Evolutionary conservation across 2,329 filamentous ascomycete species (phyloP).

Genomic region (Epichloe coenophiala): DNA sequence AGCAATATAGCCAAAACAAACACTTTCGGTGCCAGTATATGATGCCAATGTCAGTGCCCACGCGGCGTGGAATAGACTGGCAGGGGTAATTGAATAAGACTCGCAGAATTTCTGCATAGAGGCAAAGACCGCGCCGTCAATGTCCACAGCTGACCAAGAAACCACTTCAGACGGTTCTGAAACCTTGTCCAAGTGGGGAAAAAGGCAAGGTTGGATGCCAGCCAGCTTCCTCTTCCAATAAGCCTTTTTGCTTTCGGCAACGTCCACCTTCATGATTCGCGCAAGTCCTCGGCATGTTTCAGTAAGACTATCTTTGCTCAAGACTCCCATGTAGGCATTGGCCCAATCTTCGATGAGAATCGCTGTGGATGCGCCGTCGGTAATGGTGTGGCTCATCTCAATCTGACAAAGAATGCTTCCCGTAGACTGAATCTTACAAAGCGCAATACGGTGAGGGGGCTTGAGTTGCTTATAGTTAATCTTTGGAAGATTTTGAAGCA

Average conservation of each 20-base stretch:
- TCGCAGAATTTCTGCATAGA: slow-evolving; percentile 21
- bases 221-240: slow-evolving; percentile 7
- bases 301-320: background rate
- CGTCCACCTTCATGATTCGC: background rate
- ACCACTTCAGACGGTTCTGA: background rate
- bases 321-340: background rate
- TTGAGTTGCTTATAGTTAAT: slow-evolving; percentile 1
- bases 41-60: slow-evolving; percentile 37
- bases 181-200: slow-evolving; percentile 2
- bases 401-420: slow-evolving; percentile 13
- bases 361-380: slow-evolving; percentile 19
- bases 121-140: background rate
- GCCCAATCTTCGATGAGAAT: slow-evolving; percentile 6
- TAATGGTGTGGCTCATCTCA: slow-evolving; percentile 22
- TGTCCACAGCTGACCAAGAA: background rate
- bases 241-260: slow-evolving; percentile 1
- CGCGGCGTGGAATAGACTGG: slow-evolving; percentile 34
- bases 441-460: background rate
- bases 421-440: background rate
- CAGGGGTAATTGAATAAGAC: slow-evolving; percentile 28
- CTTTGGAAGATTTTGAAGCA: background rate
- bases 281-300: slow-evolving; percentile 4
- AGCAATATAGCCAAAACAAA: slow-evolving; percentile 40
- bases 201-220: slow-evolving; percentile 6
- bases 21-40: slow-evolving; percentile 31